These are phyloP conservation scores for Umbelopsis vinacea DNA, from an alignment of 192 early-diverging fungal species.

Conservation along the genomic window DNA sequence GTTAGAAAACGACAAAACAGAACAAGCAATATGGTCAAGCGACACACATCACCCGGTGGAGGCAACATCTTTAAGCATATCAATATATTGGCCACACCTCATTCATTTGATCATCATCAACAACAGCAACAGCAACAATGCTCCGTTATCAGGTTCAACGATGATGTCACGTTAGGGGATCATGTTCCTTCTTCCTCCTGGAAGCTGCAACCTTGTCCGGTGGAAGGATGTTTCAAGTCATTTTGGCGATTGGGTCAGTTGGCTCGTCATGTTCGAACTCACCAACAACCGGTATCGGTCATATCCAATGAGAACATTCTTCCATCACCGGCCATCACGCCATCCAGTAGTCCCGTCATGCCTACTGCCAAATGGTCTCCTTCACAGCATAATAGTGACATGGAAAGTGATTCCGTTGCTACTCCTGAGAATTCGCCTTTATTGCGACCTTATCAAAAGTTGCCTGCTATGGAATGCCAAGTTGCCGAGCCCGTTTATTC, in stretches of 20 bases:
- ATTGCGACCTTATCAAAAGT: conserved; percentile 1
- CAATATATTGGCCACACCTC: conserved; percentile 18
- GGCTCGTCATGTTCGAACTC: conserved; percentile 63
- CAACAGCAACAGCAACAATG: conserved; percentile 18
- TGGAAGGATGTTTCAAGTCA: conserved; percentile 39
- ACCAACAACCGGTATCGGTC: conserved; percentile 38
- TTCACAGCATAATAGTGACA: neutral
- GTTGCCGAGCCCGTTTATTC: conserved; percentile 7
- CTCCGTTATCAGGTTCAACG: conserved; percentile 12
- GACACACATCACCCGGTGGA: conserved; percentile 2
- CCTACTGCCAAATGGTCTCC: neutral
- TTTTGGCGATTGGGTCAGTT: conserved; percentile 44
- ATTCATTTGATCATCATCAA: conserved; percentile 18
- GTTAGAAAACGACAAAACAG: neutral
- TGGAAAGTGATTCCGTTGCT: conserved; percentile 9
- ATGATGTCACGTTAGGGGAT: conserved; percentile 7
- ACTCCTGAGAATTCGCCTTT: conserved; percentile 17
- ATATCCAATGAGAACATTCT: conserved; percentile 10
- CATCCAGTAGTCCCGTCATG: conserved; percentile 8
- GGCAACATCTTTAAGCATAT: conserved; percentile 1
- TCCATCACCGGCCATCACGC: neutral
- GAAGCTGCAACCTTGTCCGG: conserved; percentile 42
- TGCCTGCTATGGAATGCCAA: conserved; percentile 19
- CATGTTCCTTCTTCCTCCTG: conserved; percentile 20
- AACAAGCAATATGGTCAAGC: conserved; percentile 12